These are phyloP conservation scores for Chernovozyma aurita DNA, from an alignment of 1,139 yeast species.

Conservation along the genomic window DNA sequence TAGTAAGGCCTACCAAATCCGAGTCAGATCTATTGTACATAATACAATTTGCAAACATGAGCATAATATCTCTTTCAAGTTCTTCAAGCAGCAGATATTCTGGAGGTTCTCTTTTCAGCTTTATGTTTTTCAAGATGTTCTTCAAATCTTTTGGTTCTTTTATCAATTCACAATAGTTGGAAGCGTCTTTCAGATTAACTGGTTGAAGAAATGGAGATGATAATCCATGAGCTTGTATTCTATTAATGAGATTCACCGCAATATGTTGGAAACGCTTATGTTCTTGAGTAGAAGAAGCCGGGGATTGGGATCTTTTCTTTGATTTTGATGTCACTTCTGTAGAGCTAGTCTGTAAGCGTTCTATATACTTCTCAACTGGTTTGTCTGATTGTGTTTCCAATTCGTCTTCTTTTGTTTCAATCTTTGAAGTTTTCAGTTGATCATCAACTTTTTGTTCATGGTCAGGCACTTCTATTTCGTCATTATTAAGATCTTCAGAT, in stretches of 20 bases:
- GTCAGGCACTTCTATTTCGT: no score
- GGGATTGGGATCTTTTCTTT: constrained; percentile 24
- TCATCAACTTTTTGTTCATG: constrained; percentile 1
- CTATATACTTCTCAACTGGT: constrained; percentile 1
- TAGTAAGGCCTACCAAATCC: constrained; percentile 58
- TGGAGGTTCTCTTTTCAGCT: constrained; percentile 36
- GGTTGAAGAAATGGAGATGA: constrained; percentile 74
- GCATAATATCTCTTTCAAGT: constrained; percentile 63
- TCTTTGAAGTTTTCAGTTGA: background rate
- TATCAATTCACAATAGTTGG: constrained; percentile 59
- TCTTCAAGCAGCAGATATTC: constrained; percentile 53
- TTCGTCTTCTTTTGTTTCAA: background rate
- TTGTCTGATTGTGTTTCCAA: background rate
- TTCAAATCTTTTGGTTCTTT: constrained; percentile 66
- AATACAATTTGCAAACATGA: constrained; percentile 80
- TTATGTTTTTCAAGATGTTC: constrained; percentile 53
- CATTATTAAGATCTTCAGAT: no score
- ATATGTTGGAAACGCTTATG: constrained; percentile 51
- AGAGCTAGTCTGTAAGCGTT: background rate
- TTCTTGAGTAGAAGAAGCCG: constrained; percentile 22
- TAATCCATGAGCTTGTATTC: constrained; percentile 65
- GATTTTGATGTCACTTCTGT: constrained; percentile 10
- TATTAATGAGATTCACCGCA: constrained; percentile 55
- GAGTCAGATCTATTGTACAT: constrained; percentile 73
- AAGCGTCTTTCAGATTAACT: constrained; percentile 64